Evolutionary conservation across 73 alveolate species (phyloP).

Genomic region (Effrenium voratum): DNA sequence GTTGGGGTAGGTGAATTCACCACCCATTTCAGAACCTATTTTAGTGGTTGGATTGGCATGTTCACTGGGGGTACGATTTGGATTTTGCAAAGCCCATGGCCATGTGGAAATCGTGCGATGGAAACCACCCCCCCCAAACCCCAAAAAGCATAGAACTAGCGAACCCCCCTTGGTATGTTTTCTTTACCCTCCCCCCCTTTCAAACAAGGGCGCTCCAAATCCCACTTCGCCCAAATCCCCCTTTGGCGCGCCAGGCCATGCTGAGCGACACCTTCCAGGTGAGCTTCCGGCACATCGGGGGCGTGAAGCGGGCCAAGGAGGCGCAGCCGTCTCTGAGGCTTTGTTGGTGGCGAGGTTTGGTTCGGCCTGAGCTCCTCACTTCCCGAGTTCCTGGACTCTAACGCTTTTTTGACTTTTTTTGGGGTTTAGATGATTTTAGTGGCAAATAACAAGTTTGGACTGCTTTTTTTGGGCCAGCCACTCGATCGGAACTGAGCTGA

Average conservation of each 20-base stretch:
- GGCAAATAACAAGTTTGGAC: too few species aligned
- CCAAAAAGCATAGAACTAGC: too few species aligned
- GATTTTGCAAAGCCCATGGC: too few species aligned
- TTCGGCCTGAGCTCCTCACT: neutral
- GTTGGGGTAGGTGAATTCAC: too few species aligned
- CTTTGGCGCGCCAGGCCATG: conserved; percentile 19
- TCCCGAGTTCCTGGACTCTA: neutral
- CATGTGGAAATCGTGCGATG: too few species aligned
- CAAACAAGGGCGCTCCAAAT: neutral
- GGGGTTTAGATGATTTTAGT: too few species aligned
- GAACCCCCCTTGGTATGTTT: neutral
- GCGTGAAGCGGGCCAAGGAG: conserved; percentile 89
- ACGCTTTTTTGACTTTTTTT: neutral
- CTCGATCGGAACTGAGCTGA: too few species aligned
- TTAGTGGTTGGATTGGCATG: too few species aligned
- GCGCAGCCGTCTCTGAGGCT: neutral
- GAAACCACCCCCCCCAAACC: too few species aligned
- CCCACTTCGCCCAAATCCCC: neutral
- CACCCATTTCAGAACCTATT: too few species aligned
- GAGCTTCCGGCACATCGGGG: conserved; percentile 55
- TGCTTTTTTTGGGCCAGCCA: too few species aligned
- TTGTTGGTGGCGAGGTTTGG: neutral
- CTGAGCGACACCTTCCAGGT: conserved; percentile 60
- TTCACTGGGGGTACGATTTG: too few species aligned
- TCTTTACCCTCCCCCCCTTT: neutral